Evolutionary conservation across 1,139 yeast genomes (phyloP), one percentile per base, ranked within the genome.

Genomic region (Taphrina sp.): DNA sequence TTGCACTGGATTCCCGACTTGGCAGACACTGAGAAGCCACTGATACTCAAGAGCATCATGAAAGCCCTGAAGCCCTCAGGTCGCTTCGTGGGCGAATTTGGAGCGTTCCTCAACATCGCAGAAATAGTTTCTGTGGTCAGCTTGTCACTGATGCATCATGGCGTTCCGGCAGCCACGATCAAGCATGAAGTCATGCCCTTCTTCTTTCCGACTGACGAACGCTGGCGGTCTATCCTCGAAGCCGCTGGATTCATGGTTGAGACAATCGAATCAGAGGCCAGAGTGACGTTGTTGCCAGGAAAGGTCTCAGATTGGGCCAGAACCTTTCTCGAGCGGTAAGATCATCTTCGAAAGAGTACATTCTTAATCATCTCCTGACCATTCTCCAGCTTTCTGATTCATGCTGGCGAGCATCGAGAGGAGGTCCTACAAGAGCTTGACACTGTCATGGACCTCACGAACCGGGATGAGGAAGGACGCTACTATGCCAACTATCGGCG

Each of bases 1-100:
- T 31, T 55, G 20, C 58, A 55, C 31, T 55, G 58, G 58, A 34
- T 55, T 7, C 49, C 57, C 5, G 42, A 47, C n/a, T 42, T 47
- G 14, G 38, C 44, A 4, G 23, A 55, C n/a, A 33, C 33, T 3
- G 22, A 28, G 14, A 19, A 29, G 12, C 47, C 47, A 14, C 31
- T 19, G 28, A 45, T 49, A n/a, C 16, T 55, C n/a, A 23, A 55
- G n/a, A 43, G 49, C 3, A 36, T 55, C 19, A 31, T 34, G 24
- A 42, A 39, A 19, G 58, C 54, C 4, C 12, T 55, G 47, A 51
- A 52, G 23, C 28, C 46, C 3, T 43, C 31, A 3, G 58, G 58
- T n/a, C 42, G 49, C 12, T 49, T 55, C 42, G 58, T 55, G 16
- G 58, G 46, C 3, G 58, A 55, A 34, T 39, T 36, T 33, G 58